These are phyloP conservation scores for Aquilaria agallochum DNA, from an alignment of 441 rosid genomes.

Conservation along the genomic window DNA sequence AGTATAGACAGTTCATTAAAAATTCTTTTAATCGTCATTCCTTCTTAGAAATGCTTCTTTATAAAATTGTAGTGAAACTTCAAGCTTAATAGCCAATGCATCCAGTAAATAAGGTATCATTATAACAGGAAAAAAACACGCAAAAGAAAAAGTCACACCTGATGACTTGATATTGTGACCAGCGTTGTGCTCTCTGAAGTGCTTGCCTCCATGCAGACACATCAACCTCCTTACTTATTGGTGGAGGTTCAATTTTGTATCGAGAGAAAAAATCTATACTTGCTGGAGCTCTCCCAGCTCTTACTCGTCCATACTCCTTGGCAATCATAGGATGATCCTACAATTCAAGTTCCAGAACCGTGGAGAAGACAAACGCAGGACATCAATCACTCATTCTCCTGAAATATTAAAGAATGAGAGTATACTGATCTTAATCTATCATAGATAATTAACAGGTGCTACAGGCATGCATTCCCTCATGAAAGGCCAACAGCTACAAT, in stretches of 20 bases:
- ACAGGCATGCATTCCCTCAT: background rate
- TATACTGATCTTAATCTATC: too few species aligned
- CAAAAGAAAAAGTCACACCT: conserved; percentile 35
- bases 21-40: background rate
- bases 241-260: conserved; percentile 66
- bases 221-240: conserved; percentile 70
- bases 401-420: too few species aligned
- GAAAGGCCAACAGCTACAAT: background rate
- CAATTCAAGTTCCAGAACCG: conserved; percentile 12
- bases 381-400: background rate
- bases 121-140: background rate
- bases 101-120: background rate
- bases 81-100: background rate
- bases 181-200: conserved; percentile 75
- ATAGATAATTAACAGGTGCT: too few species aligned
- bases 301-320: conserved; percentile 87
- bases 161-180: conserved; percentile 70
- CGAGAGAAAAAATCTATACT: conserved; percentile 64
- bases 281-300: conserved; percentile 88
- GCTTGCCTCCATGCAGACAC: conserved; percentile 86
- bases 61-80: background rate
- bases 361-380: background rate
- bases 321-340: conserved; percentile 84
- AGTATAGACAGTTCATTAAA: background rate
- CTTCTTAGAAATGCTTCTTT: background rate